Conservation (phyloP, 106 monocot species). For the Ottelia alismoides region DNA sequence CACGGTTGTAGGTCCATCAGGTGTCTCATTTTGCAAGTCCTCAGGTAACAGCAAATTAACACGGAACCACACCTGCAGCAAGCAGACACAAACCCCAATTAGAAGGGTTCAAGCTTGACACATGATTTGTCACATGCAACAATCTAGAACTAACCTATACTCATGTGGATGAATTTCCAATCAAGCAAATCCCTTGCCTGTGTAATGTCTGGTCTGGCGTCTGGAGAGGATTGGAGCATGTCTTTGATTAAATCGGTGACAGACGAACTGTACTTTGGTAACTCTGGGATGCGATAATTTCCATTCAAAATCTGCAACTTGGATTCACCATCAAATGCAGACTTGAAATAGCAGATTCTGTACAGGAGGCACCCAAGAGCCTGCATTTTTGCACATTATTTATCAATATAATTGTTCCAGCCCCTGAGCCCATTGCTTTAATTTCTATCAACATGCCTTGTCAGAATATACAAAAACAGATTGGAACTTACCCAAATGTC, state of each 20-base stretch:
- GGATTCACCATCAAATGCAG: conserved; percentile 92
- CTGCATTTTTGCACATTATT: no score
- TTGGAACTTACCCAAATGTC: conserved; percentile 93
- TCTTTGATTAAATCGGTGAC: conserved; percentile 63
- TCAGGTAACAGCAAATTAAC: conserved; percentile 65
- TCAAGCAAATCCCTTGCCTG: conserved; percentile 99
- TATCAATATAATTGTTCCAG: no score
- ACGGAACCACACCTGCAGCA: conserved; percentile 76
- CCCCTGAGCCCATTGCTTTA: no score
- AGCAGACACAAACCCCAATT: conserved; percentile 4
- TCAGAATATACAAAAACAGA: background rate
- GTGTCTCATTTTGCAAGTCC: conserved; percentile 66
- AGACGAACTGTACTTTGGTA: conserved; percentile 56
- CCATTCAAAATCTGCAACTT: conserved; percentile 90
- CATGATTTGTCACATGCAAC: conserved; percentile 22
- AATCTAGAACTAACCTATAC: conserved; percentile 70
- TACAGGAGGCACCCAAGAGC: conserved; percentile 86
- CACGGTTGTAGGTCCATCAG: conserved; percentile 29
- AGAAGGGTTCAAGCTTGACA: background rate
- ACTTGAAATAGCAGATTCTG: conserved; percentile 85
- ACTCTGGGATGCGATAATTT: conserved; percentile 76
- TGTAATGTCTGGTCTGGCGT: conserved; percentile 86
- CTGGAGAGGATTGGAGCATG: conserved; percentile 74
- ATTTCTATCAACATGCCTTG: background rate
- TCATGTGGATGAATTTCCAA: conserved; percentile 83